phyloP scores from a whole-genome alignment of 2,329 filamentous ascomycete genomes.

The Monosporascus sp. region DNA sequence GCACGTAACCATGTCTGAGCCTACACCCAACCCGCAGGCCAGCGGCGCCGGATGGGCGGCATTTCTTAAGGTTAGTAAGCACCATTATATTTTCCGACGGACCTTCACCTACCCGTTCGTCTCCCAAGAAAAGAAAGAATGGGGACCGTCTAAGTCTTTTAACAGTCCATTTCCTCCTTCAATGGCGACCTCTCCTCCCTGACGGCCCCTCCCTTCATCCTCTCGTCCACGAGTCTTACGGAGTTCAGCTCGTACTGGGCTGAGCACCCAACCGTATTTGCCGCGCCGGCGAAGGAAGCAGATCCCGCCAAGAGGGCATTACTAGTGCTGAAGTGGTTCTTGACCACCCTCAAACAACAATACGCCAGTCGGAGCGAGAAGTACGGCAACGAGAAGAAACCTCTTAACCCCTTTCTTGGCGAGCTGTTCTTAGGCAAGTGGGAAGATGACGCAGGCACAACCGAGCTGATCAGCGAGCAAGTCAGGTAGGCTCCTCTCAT shows the following conservation, averaged over 20 bases:
- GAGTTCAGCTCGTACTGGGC: constrained; percentile 48
- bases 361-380: constrained; percentile 41
- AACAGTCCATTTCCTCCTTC: constrained; percentile 30
- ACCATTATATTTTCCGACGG: background rate
- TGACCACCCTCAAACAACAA: constrained; percentile 42
- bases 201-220: constrained; percentile 45
- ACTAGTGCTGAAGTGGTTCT: constrained; percentile 42
- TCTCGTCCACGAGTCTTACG: constrained; percentile 42
- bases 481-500: constrained; percentile 27
- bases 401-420: constrained; percentile 48
- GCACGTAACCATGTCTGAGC: background rate
- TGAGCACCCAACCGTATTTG: constrained; percentile 42
- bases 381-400: constrained; percentile 45
- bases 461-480: constrained; percentile 37
- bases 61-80: constrained; percentile 25
- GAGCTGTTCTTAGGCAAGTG: constrained; percentile 40
- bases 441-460: constrained; percentile 27
- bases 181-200: constrained; percentile 48
- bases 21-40: constrained; percentile 23
- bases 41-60: constrained; percentile 26
- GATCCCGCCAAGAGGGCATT: constrained; percentile 38
- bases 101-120: background rate
- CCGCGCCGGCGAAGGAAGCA: constrained; percentile 40
- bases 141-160: background rate
- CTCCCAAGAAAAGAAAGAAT: constrained; percentile 2